Conservation (phyloP, 768 basidiomycete species). For the Sutorius australiensis region DNA sequence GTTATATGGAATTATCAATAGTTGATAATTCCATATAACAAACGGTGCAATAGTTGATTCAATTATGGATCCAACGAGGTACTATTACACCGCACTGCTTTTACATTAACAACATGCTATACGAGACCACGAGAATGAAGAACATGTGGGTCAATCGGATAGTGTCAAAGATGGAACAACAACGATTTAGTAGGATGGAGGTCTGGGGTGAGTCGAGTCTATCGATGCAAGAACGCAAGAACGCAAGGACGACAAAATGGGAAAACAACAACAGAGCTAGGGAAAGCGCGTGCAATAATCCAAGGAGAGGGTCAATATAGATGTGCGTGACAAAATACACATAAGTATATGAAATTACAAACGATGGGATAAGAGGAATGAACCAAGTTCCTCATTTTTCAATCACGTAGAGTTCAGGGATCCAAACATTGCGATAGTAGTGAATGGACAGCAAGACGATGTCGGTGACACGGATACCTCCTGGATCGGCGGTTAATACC, state of each 20-base stretch:
- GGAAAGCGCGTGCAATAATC: neutral
- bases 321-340: neutral
- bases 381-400: slow-evolving; percentile 8
- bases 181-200: too few relatives aligned
- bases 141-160: too few relatives aligned
- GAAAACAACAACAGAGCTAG: too few relatives aligned
- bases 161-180: neutral
- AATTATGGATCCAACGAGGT: neutral
- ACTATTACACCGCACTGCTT: neutral
- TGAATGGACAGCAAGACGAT: slow-evolving; percentile 23
- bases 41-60: too few relatives aligned
- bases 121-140: neutral
- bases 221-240: neutral
- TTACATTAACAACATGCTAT: too few relatives aligned
- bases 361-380: neutral
- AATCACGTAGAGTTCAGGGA: slow-evolving; percentile 29
- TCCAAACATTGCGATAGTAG: slow-evolving; percentile 27
- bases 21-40: neutral
- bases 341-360: slow-evolving; percentile 3
- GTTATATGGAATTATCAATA: neutral
- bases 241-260: neutral
- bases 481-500: slow-evolving; percentile 12
- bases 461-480: slow-evolving; percentile 16
- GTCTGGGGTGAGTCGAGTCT: neutral
- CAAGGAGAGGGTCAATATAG: neutral